A percentile compares a stretch with the other conserved stretches of the same genome.
These are phyloP conservation scores for Neurospora sp. DNA, from an alignment of 495 filamentous ascomycete genomes.

Conservation along the genomic window DNA sequence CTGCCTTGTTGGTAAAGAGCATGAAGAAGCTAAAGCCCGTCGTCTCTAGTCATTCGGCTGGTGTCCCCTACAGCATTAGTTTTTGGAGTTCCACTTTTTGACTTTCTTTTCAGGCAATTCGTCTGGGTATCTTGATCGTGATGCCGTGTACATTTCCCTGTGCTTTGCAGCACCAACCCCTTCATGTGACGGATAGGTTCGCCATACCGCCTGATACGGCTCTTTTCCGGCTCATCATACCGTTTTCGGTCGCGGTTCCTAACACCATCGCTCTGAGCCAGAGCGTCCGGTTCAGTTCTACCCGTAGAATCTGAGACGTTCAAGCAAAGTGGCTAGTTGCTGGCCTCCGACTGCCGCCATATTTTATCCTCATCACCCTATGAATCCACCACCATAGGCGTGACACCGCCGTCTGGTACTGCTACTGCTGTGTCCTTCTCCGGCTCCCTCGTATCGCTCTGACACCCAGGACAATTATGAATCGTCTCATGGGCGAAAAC, in stretches of 20 bases:
- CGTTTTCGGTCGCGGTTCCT: not conserved
- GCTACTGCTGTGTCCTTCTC: not conserved
- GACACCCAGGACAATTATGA: slow-evolving; percentile 93
- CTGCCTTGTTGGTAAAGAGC: not conserved
- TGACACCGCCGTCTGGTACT: not conserved
- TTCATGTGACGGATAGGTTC: not conserved
- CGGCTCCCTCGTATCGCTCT: slow-evolving; percentile 44
- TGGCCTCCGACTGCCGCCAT: not conserved
- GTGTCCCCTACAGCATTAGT: not conserved
- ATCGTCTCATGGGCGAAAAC: slow-evolving; percentile 86
- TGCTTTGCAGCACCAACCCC: not conserved
- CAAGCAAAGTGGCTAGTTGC: not conserved
- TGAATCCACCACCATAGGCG: slow-evolving; percentile 30
- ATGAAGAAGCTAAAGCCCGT: not conserved
- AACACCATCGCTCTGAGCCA: not conserved
- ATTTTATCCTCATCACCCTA: not conserved
- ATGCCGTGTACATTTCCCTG: not conserved
- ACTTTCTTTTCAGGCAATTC: not conserved
- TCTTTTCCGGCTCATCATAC: not conserved
- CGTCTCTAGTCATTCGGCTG: not conserved
- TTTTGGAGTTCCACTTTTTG: not conserved
- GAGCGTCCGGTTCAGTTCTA: too few relatives aligned
- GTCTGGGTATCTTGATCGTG: not conserved
- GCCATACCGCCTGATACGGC: not conserved
- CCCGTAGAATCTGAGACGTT: not conserved